Base-by-base conservation (phyloP, 2,329 filamentous ascomycete genomes). In the Madurella fahalii region DNA sequence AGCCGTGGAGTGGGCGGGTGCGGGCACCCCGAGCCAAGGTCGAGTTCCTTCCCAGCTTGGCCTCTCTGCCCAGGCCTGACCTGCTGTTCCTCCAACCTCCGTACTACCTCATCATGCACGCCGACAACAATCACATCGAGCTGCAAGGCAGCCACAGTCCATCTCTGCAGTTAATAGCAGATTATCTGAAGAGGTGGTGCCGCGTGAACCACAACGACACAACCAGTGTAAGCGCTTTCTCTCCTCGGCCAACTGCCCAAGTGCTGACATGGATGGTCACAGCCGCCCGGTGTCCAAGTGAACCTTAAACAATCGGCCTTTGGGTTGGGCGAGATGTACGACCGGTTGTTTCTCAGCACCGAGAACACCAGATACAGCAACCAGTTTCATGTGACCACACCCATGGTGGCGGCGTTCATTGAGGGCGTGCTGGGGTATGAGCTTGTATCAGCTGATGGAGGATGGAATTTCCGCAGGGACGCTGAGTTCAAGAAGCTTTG, bases 111-210 rank as follows among this genome's bases (percentile, higher is more conserved):
- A 68, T 71, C 13, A 66, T 80, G 4, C 60, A 66, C 17, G 64
- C 61, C 11, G 64, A 66, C 16, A 60, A 57, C 5, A 57, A 60
- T 9, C 62, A 60, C 18, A 67, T 80, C 9, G 71, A 74, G 46
- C 64, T 81, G 11, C 71, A 78, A 47, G 70, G 73, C 48, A 80
- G 75, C 47, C 78, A 81, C 62, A 72, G 71, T 40, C 71, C 71
- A 4, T 76, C 74, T 0, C 62, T 80, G 30, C 66, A 74, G 50
- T 64, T 79, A 15, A 60, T 81, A 7, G 67, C 69, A 2, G 70
- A 72, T 1, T 81, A 80, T 54, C 62, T 80, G 2, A 72, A 71
- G 63, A 72, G 71, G 37, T 80, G 77, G 76, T 74, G 72, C 44
- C 70, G 72, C 40, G 64, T 69, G 9, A 78, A 79, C 50, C 68